Conservation (phyloP, 2,329 filamentous ascomycete genomes). For the Xylariaceae sp. region DNA sequence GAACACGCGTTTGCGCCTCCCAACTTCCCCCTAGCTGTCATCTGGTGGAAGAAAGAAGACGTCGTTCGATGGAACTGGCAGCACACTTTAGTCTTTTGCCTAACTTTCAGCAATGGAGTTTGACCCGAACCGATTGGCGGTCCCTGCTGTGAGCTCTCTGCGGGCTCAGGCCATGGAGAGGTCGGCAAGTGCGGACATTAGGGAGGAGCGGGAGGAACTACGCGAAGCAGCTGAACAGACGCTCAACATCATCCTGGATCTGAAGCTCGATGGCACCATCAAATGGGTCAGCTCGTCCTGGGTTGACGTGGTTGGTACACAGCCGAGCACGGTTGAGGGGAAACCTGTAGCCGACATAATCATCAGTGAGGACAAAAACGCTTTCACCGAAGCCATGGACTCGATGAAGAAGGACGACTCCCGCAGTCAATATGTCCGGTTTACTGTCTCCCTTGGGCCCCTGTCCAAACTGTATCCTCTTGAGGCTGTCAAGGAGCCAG, state of each 20-base stretch:
- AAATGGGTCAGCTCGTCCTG: conserved; percentile 97
- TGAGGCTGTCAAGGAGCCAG: conserved; percentile 36
- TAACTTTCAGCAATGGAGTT: conserved; percentile 40
- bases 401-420: conserved; percentile 91
- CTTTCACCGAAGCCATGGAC: conserved; percentile 79
- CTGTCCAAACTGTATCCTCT: conserved; percentile 57
- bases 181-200: conserved; percentile 80
- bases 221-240: conserved; percentile 95
- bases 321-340: conserved; percentile 66
- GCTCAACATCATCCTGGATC: conserved; percentile 90
- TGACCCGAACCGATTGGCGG: conserved; percentile 41
- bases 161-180: conserved; percentile 54
- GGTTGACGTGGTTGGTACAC: conserved; percentile 84
- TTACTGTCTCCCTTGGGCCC: conserved; percentile 65
- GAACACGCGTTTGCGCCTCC: conserved; percentile 27
- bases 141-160: conserved; percentile 49
- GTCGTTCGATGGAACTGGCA: conserved; percentile 29
- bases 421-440: conserved; percentile 82
- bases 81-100: conserved; percentile 26
- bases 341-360: conserved; percentile 75
- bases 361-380: conserved; percentile 67
- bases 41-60: conserved; percentile 10
- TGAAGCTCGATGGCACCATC: conserved; percentile 83
- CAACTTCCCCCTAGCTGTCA: conserved; percentile 8
- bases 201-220: conserved; percentile 87